Base-by-base conservation (phyloP, 176 grass and related monocot species). In the Ampelocalamus luodianensis region DNA sequence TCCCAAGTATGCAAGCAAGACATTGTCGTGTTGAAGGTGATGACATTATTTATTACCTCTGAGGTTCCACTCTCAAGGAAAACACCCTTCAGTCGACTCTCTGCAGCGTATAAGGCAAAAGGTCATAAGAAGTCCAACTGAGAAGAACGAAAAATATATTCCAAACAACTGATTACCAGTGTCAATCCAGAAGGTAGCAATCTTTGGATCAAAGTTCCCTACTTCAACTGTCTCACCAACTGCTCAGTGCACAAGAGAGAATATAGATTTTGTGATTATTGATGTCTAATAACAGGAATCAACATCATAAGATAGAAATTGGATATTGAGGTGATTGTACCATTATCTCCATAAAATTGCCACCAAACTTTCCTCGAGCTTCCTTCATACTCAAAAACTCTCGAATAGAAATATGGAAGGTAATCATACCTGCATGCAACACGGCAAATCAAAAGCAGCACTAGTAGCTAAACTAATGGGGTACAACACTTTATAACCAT, bases 261-360 rank as follows among this genome's bases (percentile, higher is more conserved):
- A 49, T 65, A 36, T 48, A 44, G 23, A 48, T 67, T 54, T 71
- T 71, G 48, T 64, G 38, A 72, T 59, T 56, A 77, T 22, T 48
- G 18, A 71, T 73, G 50, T 23, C 14, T 12, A 83, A 43, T 36
- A 78, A 54, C 17, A 68, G 26, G 60, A 5, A 62, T 13, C 12
- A 34, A 66, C 14, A 61, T 67, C 83, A 82, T 51, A 3, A 61
- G 16, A 50, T 68, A 69, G 14, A 87, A 74, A 85, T 40, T 84
- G 76, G 22, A 29, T 72, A 43, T 40, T 11, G 20, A 37, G 27
- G 39, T 63, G 79, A 72, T 7, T 71, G 44, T 85, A 98, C 96
- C 96, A 42, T 95, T 98, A 74, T 98, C 96, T 27, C 96, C 93
- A 53, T 93, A 98, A 90, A 98, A 98, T 71, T 98, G 96, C 96